A percentile compares a stretch with the other conserved stretches of the same genome.
These are phyloP conservation scores for Onygenales sp. DNA, from an alignment of 2,329 filamentous ascomycete genomes.

Conservation along the genomic window DNA sequence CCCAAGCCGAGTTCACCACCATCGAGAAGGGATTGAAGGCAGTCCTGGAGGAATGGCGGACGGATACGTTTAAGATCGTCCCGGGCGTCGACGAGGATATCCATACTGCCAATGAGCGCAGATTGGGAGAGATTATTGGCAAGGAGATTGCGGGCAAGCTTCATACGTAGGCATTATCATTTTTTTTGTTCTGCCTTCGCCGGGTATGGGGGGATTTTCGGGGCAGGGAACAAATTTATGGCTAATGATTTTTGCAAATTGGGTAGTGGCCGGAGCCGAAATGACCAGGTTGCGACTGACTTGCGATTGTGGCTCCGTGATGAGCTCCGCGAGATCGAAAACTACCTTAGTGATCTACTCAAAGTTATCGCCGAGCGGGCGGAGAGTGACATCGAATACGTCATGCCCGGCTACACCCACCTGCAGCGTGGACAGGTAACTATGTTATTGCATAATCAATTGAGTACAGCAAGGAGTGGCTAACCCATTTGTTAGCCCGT, in stretches of 20 bases:
- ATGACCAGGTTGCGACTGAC: conserved; percentile 83
- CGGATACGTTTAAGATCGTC: conserved; percentile 16
- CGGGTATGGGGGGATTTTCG: no score
- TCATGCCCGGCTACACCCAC: conserved; percentile 88
- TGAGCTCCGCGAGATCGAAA: conserved; percentile 60
- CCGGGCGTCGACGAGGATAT: conserved; percentile 20
- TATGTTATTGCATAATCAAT: background rate
- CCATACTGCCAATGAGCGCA: conserved; percentile 34
- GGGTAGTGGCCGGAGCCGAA: conserved; percentile 59
- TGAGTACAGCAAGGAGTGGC: background rate
- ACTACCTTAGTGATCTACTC: conserved; percentile 58
- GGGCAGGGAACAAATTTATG: no score
- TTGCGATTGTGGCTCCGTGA: conserved; percentile 85
- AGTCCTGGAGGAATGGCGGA: conserved; percentile 31
- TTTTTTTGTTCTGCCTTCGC: background rate
- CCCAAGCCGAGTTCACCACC: conserved; percentile 55
- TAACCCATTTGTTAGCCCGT: conserved; percentile 46
- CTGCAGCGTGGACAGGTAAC: conserved; percentile 43
- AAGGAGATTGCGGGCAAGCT: conserved; percentile 79
- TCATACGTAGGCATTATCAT: conserved; percentile 51
- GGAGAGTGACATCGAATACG: conserved; percentile 61
- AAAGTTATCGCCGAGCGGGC: conserved; percentile 59
- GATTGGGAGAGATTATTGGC: conserved; percentile 74
- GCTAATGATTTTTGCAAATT: background rate
- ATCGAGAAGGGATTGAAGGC: conserved; percentile 60